Base-by-base conservation (phyloP, 345 rosid genomes). In the Camelina hispida region DNA sequence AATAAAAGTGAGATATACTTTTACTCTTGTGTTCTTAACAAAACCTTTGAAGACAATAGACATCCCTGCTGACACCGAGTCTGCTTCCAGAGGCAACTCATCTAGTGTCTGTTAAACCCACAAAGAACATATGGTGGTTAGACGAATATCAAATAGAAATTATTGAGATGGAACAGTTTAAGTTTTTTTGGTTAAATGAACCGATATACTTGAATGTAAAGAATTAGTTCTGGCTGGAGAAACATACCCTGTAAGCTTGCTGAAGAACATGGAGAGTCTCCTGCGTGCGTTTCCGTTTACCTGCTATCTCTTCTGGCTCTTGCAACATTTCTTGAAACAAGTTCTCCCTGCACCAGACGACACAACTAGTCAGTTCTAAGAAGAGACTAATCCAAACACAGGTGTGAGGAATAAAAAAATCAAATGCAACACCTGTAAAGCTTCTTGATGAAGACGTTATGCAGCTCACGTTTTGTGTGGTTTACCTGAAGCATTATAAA, bases 311-410 rank as follows among this genome's bases (percentile, higher is more conserved):
- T 18, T 86, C 95, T 66, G 98, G 93, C 81, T 96, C 99, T 87
- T 93, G 99, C 78, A 96, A 75, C 97, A 96, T 89, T 86, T 96
- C 98, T 81, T 96, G 97, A 68, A 96, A 96, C 72, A 96, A 84
- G 84, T 91, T 93, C 71, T 96, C 99, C 68, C 99, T 93, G 88
- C 73, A 80, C 66, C 35, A 72, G 51, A 78, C 52, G 53, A 14
- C 16, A 82, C 48, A 64, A 53, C 4, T 9, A 8, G 34, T 20
- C 55, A 62, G 16, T 60, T 43, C 42, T 23, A 44, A 37, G n/a
- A 44, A 37, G 54, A 69, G 16, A 75, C 63, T 23, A 72, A 48
- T 37, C 30, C 48, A 69, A 69, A 47, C 44, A 62, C 65, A 46
- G 4, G 56, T 44, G 58, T 40, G 40, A 62, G 34, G 18, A 51